Evolutionary conservation across 192 early-diverging fungal genomes (phyloP).

Genomic region (Obelidium mucronatum): DNA sequence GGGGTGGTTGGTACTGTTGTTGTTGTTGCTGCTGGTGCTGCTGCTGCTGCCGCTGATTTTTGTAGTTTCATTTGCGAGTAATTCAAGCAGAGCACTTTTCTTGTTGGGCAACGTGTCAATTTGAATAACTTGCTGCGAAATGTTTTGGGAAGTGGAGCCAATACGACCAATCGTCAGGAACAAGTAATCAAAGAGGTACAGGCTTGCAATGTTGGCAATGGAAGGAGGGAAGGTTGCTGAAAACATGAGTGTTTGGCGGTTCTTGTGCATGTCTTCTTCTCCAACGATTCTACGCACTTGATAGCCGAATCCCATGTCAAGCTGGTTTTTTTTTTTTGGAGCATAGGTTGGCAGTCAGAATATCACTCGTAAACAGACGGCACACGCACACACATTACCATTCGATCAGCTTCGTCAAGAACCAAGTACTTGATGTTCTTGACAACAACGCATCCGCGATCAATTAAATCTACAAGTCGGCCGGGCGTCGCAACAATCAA

Average conservation of each 20-base stretch:
- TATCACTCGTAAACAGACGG: too few relatives aligned
- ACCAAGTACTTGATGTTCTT: constrained; percentile 87
- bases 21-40: too few relatives aligned
- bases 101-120: constrained; percentile 57
- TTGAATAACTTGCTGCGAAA: constrained; percentile 84
- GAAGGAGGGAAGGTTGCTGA: constrained; percentile 88
- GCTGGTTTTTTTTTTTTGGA: neutral
- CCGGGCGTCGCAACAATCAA: constrained; percentile 92
- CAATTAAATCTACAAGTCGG: constrained; percentile 89
- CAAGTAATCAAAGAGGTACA: constrained; percentile 74
- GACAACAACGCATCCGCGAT: constrained; percentile 91
- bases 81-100: constrained; percentile 80
- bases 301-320: constrained; percentile 90
- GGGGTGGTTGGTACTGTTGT: neutral
- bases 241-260: constrained; percentile 87
- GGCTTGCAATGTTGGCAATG: constrained; percentile 64
- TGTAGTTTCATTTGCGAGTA: constrained; percentile 68
- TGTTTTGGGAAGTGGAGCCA: constrained; percentile 85
- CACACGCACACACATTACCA: too few relatives aligned
- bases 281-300: constrained; percentile 76
- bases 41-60: too few relatives aligned
- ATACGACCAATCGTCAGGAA: constrained; percentile 89
- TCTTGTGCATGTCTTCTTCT: constrained; percentile 7
- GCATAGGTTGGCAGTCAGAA: neutral
- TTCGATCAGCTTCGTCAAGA: constrained; percentile 91